These are phyloP conservation scores for Massarina eburnea DNA, from an alignment of 2,329 filamentous ascomycete genomes.

Conservation along the genomic window DNA sequence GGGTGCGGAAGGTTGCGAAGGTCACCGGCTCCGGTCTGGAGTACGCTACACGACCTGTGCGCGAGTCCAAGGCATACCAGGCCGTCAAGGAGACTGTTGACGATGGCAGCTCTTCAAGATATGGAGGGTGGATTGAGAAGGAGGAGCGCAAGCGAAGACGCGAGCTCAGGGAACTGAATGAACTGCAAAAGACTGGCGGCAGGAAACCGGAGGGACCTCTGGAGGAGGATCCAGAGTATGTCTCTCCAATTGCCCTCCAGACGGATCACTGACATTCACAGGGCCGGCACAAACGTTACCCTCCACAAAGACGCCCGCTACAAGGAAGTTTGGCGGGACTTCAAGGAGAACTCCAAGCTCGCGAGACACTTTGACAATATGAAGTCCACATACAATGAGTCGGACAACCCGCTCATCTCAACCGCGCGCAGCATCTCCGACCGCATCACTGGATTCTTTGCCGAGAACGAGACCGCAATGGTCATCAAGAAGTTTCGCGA, in stretches of 20 bases:
- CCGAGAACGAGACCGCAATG: conserved; percentile 95
- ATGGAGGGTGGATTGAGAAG: conserved; percentile 95
- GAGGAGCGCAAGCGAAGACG: conserved; percentile 84
- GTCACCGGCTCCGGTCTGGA: conserved; percentile 85
- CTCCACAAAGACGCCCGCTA: conserved; percentile 95
- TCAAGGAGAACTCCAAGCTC: conserved; percentile 84
- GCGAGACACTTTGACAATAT: conserved; percentile 87
- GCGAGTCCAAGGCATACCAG: conserved; percentile 93
- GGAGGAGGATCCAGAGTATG: conserved; percentile 87
- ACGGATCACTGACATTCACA: conserved; percentile 42
- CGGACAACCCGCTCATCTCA: conserved; percentile 91
- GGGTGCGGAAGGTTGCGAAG: conserved; percentile 80
- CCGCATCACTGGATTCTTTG: conserved; percentile 90
- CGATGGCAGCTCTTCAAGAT: conserved; percentile 92
- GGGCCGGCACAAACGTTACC: conserved; percentile 91
- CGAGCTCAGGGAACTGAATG: conserved; percentile 69
- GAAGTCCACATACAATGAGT: conserved; percentile 89
- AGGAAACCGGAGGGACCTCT: conserved; percentile 55
- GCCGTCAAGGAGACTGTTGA: conserved; percentile 93
- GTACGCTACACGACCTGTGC: conserved; percentile 90
- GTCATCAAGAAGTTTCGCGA: conserved; percentile 97
- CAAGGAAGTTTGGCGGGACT: conserved; percentile 98
- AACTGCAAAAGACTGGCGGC: conserved; percentile 55
- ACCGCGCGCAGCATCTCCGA: conserved; percentile 95
- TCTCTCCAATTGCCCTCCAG: conserved; percentile 16